Evolutionary conservation across 805 yeast genomes (phyloP).

Genomic region (Kuraishia piskuri): DNA sequence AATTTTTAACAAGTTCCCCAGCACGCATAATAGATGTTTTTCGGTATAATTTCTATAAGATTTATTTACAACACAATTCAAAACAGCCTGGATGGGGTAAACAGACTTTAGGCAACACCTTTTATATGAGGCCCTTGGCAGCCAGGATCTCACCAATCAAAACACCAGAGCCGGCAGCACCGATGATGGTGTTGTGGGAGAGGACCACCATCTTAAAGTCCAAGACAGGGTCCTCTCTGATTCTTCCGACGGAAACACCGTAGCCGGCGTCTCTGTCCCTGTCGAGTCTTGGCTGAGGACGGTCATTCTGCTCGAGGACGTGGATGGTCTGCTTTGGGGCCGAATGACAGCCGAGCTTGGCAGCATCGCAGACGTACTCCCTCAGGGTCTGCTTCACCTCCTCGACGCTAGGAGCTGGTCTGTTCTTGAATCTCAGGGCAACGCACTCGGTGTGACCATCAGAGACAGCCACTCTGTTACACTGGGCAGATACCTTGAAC

Average conservation of each 20-base stretch:
- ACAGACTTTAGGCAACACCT: too few species aligned
- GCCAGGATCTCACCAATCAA: conserved; percentile 86
- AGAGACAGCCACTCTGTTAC: conserved; percentile 93
- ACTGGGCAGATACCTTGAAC: conserved; percentile 86
- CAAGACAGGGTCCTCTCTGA: conserved; percentile 87
- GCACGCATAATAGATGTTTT: background rate
- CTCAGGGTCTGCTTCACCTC: conserved; percentile 62
- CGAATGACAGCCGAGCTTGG: conserved; percentile 70
- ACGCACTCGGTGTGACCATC: conserved; percentile 98
- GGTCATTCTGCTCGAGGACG: conserved; percentile 80
- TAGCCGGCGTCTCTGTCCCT: conserved; percentile 91
- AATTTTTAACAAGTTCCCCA: too few species aligned
- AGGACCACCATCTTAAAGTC: conserved; percentile 96
- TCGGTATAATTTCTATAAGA: background rate
- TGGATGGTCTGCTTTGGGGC: conserved; percentile 93
- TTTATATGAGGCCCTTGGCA: conserved; percentile 65
- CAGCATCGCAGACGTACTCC: conserved; percentile 79
- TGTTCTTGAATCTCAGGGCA: conserved; percentile 69
- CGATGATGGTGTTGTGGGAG: conserved; percentile 94
- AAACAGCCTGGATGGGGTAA: too few species aligned
- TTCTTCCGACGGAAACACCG: conserved; percentile 91
- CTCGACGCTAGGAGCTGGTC: conserved; percentile 81
- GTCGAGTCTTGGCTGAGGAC: conserved; percentile 98
- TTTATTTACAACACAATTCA: background rate
- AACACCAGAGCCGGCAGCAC: conserved; percentile 98